phyloP scores from a whole-genome alignment of 139 green algal species.

The Gonium pectorale region DNA sequence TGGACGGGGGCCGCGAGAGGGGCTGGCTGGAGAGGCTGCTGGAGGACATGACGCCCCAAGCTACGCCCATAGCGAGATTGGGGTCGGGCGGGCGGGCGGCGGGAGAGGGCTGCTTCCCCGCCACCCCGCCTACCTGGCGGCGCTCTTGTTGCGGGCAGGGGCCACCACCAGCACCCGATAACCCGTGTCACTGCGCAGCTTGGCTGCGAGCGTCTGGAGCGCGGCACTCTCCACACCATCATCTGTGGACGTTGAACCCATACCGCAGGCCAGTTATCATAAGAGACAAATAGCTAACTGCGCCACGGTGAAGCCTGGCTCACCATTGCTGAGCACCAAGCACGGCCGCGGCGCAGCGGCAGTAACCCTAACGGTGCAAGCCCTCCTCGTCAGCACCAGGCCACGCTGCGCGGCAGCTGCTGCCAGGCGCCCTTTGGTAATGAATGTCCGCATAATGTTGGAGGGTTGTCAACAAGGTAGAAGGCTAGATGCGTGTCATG shows the following conservation, averaged over 20 bases:
- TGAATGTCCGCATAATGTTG: neutral
- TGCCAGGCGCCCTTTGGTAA: neutral
- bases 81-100: no score
- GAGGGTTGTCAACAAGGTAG: neutral
- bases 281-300: no score
- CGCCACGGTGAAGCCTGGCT: no score
- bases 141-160: conserved; percentile 21
- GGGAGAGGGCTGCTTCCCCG: no score
- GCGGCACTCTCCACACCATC: conserved; percentile 27
- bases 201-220: conserved; percentile 6
- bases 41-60: neutral
- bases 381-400: no score
- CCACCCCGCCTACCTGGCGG: conserved; percentile 27
- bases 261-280: no score
- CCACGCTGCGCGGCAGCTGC: neutral
- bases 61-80: neutral
- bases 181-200: neutral
- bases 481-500: neutral
- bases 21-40: neutral
- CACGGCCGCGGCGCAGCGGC: neutral
- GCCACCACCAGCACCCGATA: conserved; percentile 13
- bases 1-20: neutral
- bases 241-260: neutral
- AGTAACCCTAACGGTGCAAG: no score
- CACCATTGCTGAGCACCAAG: conserved; percentile 18